Evolutionary conservation across 78 protist genomes (phyloP).

Genomic region (Dictyostelium purpureum): DNA sequence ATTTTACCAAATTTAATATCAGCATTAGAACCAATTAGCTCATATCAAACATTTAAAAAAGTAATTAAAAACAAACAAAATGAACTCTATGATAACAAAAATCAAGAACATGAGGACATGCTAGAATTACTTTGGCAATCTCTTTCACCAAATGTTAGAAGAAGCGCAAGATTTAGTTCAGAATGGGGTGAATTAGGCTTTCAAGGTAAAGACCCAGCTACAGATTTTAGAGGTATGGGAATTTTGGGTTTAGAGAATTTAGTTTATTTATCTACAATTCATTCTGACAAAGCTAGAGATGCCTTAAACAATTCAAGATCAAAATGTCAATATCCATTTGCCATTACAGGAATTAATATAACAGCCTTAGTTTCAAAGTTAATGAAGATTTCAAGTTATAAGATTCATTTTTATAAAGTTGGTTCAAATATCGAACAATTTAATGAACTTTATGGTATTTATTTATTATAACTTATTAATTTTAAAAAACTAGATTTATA

Average conservation of each 20-base stretch:
- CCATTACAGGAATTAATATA: slow-evolving; percentile 60
- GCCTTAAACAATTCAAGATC: not conserved
- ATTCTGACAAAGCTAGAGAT: not conserved
- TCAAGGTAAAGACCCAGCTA: slow-evolving; percentile 81
- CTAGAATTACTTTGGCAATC: slow-evolving; percentile 45
- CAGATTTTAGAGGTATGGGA: slow-evolving; percentile 83
- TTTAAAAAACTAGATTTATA: not conserved
- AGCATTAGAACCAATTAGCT: slow-evolving; percentile 45
- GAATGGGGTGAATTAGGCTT: slow-evolving; percentile 79
- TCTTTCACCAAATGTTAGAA: slow-evolving; percentile 11
- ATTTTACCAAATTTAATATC: slow-evolving; percentile 54
- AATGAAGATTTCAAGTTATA: not conserved
- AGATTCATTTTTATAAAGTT: slow-evolving; percentile 7
- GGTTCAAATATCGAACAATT: slow-evolving; percentile 8
- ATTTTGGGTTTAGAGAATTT: slow-evolving; percentile 69
- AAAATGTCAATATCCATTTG: slow-evolving; percentile 45
- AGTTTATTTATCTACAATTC: slow-evolving; percentile 10
- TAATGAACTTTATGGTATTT: slow-evolving; percentile 34
- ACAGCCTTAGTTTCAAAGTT: slow-evolving; percentile 2
- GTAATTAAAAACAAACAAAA: not conserved
- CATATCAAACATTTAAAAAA: slow-evolving; percentile 7
- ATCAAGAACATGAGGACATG: slow-evolving; percentile 8
- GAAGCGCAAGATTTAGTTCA: slow-evolving; percentile 10
- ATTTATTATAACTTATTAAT: not conserved
- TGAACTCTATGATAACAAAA: not conserved